Evolutionary conservation across 75 land plant species (phyloP).

Genomic region (Chamaecyparis obtusa): DNA sequence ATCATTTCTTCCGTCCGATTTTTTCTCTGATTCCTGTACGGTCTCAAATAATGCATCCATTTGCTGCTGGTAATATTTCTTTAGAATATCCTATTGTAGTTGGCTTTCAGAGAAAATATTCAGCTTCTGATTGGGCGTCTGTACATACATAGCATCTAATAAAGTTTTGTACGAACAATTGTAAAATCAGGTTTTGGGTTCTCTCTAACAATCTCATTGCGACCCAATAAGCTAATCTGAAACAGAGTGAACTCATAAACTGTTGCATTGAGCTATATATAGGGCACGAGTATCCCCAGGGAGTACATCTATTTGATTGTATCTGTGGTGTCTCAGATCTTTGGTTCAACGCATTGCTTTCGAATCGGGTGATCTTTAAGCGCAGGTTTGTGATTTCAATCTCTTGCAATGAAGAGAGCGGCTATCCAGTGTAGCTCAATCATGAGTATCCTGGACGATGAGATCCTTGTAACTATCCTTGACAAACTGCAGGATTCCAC

Average conservation of each 20-base stretch:
- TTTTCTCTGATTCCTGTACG: no score
- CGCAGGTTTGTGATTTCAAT: not conserved
- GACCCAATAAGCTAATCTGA: not conserved
- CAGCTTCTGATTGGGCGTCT: no score
- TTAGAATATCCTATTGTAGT: no score
- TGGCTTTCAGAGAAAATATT: no score
- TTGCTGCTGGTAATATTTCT: no score
- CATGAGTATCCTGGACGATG: conserved; percentile 31
- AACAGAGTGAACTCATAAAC: not conserved
- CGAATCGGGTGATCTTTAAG: not conserved
- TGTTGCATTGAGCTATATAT: not conserved
- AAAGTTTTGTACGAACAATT: no score
- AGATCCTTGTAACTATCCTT: conserved; percentile 16
- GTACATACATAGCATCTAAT: no score
- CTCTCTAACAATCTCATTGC: not conserved
- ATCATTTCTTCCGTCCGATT: no score
- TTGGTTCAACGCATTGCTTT: not conserved
- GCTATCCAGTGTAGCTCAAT: not conserved
- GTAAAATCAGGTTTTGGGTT: not conserved
- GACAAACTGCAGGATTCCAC: no score
- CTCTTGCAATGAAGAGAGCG: not conserved
- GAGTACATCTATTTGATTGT: not conserved
- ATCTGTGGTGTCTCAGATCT: not conserved
- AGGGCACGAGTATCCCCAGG: not conserved
- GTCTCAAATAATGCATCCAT: no score